A percentile compares a stretch with the other conserved stretches of the same genome.
phyloP scores from a whole-genome alignment of 352 stramenopile species.

The Globisporangium cystogenes region DNA sequence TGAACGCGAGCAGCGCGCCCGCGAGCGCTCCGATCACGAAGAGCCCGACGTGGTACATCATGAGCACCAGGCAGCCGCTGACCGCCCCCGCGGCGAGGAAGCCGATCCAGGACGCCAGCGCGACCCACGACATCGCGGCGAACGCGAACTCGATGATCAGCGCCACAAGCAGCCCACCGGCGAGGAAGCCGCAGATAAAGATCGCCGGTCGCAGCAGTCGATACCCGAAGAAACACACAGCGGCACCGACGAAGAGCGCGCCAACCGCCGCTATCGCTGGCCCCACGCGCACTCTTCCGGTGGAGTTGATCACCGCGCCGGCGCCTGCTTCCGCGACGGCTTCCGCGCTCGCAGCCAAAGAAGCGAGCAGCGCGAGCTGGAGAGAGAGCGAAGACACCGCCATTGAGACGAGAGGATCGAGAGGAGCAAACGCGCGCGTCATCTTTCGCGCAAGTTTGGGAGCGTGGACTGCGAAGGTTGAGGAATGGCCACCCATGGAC shows the following conservation, averaged over 20 bases:
- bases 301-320: conserved; percentile 22
- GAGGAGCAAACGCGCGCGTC: background rate
- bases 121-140: conserved; percentile 35
- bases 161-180: conserved; percentile 57
- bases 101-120: conserved; percentile 47
- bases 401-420: background rate
- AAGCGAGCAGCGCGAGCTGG: background rate
- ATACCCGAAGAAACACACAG: conserved; percentile 52
- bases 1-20: conserved; percentile 21
- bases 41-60: conserved; percentile 45
- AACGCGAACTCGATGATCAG: conserved; percentile 54
- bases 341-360: background rate
- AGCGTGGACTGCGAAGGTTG: too few relatives aligned
- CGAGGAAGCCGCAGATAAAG: conserved; percentile 63
- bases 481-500: too few relatives aligned
- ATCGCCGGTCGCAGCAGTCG: conserved; percentile 50
- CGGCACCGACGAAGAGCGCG: conserved; percentile 34
- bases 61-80: conserved; percentile 34
- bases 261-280: conserved; percentile 41
- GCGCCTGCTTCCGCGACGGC: conserved; percentile 6
- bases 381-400: background rate
- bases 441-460: background rate
- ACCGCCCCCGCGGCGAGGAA: conserved; percentile 39
- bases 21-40: conserved; percentile 35
- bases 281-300: conserved; percentile 35